phyloP scores from a whole-genome alignment of 441 rosid species.

The Arabidopsis lyrata region DNA sequence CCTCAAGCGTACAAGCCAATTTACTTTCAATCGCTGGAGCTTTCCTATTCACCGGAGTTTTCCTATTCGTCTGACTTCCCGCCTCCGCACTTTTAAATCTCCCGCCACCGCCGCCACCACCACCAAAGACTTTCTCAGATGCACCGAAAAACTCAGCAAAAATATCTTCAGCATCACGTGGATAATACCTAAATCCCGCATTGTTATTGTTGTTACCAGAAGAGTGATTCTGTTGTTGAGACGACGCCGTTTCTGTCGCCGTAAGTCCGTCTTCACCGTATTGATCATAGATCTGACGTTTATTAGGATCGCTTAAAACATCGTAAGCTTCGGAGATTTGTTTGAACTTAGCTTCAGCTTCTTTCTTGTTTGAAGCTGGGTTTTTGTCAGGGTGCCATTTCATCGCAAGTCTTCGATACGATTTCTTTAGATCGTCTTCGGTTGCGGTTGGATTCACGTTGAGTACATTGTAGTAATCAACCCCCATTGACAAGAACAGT shows the following conservation, averaged over 20 bases:
- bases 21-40: slow-evolving; percentile 71
- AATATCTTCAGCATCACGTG: slow-evolving; percentile 68
- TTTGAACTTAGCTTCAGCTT: slow-evolving; percentile 84
- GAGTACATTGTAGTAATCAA: slow-evolving; percentile 81
- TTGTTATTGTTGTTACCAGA: background rate
- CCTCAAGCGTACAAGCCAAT: slow-evolving; percentile 71
- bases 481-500: slow-evolving; percentile 53
- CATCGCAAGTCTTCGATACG: slow-evolving; percentile 63
- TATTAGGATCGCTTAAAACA: slow-evolving; percentile 70
- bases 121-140: slow-evolving; percentile 41
- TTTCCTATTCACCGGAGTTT: slow-evolving; percentile 48
- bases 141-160: slow-evolving; percentile 70
- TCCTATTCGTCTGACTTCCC: slow-evolving; percentile 28
- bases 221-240: slow-evolving; percentile 30
- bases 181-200: slow-evolving; percentile 54
- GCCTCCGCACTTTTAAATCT: slow-evolving; percentile 31
- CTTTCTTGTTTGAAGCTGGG: slow-evolving; percentile 56
- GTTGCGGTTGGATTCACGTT: slow-evolving; percentile 58
- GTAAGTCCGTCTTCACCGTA: slow-evolving; percentile 74
- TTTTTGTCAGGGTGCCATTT: slow-evolving; percentile 58
- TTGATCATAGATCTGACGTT: slow-evolving; percentile 83
- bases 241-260: slow-evolving; percentile 50
- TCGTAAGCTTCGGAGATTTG: slow-evolving; percentile 81
- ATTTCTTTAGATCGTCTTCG: slow-evolving; percentile 74
- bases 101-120: slow-evolving; percentile 28